These are phyloP conservation scores for Bacterosira constricta DNA, from an alignment of 108 stramenopile genomes.

Conservation along the genomic window DNA sequence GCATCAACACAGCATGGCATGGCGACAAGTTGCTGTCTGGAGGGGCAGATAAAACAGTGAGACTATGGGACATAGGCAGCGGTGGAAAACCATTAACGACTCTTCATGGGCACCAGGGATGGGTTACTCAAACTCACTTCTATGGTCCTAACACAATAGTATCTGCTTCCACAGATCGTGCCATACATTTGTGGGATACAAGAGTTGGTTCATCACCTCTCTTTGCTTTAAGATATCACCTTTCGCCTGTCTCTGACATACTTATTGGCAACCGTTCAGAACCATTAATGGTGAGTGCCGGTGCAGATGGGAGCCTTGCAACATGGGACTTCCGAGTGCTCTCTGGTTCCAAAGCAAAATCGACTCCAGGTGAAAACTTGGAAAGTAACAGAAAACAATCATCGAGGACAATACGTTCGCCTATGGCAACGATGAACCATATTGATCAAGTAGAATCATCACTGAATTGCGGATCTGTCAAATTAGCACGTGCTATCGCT, in stretches of 20 bases:
- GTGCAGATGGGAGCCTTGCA: slow-evolving; percentile 75
- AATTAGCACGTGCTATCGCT: slow-evolving; percentile 38
- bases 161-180: slow-evolving; percentile 84
- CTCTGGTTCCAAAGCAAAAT: slow-evolving; percentile 40
- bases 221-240: slow-evolving; percentile 77
- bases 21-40: slow-evolving; percentile 84
- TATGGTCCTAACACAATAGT: slow-evolving; percentile 89
- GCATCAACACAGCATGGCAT: slow-evolving; percentile 88
- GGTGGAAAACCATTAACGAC: slow-evolving; percentile 62
- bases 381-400: slow-evolving; percentile 4
- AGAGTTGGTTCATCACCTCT: slow-evolving; percentile 71
- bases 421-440: slow-evolving; percentile 55
- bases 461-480: slow-evolving; percentile 40
- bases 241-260: slow-evolving; percentile 76
- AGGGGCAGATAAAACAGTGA: slow-evolving; percentile 78
- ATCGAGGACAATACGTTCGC: slow-evolving; percentile 55
- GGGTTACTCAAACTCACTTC: slow-evolving; percentile 80
- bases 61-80: slow-evolving; percentile 81
- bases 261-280: slow-evolving; percentile 81
- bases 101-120: slow-evolving; percentile 77
- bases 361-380: neutral
- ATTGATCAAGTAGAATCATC: slow-evolving; percentile 18
- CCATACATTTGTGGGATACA: slow-evolving; percentile 84
- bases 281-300: slow-evolving; percentile 81
- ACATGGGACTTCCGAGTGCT: slow-evolving; percentile 88